phyloP scores from a whole-genome alignment of 768 basidiomycete genomes.

The Calocybe gangraenosa region DNA sequence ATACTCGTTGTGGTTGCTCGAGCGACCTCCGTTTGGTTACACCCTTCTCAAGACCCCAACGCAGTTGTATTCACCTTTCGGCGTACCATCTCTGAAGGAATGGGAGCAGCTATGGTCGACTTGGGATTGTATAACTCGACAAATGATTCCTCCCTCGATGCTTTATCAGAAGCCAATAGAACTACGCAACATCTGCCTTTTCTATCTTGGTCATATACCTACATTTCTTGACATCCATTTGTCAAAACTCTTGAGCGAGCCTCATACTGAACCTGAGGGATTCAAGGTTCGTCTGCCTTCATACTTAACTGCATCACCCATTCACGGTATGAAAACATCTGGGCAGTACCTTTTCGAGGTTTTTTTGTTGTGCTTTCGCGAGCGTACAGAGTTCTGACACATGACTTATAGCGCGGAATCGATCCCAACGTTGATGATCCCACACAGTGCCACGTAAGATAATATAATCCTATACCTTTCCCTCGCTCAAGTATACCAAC shows the following conservation, averaged over 20 bases:
- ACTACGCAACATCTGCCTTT: conserved; percentile 93
- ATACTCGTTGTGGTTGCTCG: conserved; percentile 89
- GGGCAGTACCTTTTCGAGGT: conserved; percentile 74
- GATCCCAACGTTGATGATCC: conserved; percentile 95
- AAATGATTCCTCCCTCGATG: conserved; percentile 87
- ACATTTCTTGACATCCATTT: conserved; percentile 90
- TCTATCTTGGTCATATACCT: conserved; percentile 94
- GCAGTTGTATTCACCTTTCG: conserved; percentile 44
- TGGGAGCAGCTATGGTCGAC: conserved; percentile 83
- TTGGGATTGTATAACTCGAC: conserved; percentile 82
- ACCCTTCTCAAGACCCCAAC: conserved; percentile 47
- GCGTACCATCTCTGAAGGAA: conserved; percentile 68
- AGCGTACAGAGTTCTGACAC: not conserved
- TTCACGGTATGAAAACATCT: too few species aligned
- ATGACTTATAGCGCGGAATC: conserved; percentile 70
- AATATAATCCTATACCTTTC: conserved; percentile 17
- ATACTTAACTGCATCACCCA: too few species aligned
- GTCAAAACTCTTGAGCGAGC: conserved; percentile 67
- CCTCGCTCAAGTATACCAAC: not conserved
- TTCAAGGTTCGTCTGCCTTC: conserved; percentile 78
- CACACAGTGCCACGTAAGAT: conserved; percentile 68
- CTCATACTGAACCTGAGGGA: conserved; percentile 77
- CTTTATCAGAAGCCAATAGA: conserved; percentile 90
- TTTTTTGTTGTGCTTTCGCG: conserved; percentile 1
- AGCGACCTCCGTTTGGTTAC: conserved; percentile 81